A percentile compares a stretch with the other conserved stretches of the same genome.
Evolutionary conservation across 2,329 filamentous ascomycete genomes (phyloP).

Genomic region (Clarireedia hainanense): DNA sequence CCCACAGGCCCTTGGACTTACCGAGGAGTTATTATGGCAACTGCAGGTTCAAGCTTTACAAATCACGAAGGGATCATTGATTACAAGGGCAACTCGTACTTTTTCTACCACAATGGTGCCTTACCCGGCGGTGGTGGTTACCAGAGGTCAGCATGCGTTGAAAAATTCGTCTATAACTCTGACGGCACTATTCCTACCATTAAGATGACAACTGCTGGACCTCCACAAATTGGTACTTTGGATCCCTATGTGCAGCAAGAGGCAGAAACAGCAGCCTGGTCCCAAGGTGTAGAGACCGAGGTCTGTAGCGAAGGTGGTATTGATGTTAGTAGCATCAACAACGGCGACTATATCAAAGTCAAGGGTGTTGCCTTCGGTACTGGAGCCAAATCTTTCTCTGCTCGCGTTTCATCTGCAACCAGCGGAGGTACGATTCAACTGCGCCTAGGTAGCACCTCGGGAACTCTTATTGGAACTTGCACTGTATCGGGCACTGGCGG

Average conservation of each 20-base stretch:
- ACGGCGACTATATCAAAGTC: slow-evolving; percentile 1
- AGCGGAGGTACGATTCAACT: background rate
- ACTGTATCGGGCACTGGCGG: background rate
- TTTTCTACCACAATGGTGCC: background rate
- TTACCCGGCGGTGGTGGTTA: too few relatives aligned
- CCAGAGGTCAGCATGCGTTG: too few relatives aligned
- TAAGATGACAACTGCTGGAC: too few relatives aligned
- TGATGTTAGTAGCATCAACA: background rate
- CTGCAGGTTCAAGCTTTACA: background rate
- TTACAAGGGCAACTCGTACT: background rate
- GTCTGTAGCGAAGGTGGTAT: background rate
- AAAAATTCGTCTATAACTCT: too few relatives aligned
- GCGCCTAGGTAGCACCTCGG: background rate
- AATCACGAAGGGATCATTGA: background rate
- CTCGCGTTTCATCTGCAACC: background rate
- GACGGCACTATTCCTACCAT: too few relatives aligned
- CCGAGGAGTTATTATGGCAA: background rate
- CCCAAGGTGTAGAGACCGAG: too few relatives aligned
- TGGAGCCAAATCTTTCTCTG: background rate
- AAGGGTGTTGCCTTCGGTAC: background rate
- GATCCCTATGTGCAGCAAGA: too few relatives aligned
- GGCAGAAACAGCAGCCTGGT: too few relatives aligned
- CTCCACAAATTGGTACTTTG: too few relatives aligned
- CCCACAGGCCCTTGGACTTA: background rate
- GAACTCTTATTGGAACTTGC: background rate